Evolutionary conservation across 1,284 basidiomycete species (phyloP).

Genomic region (Naganishia sp.): DNA sequence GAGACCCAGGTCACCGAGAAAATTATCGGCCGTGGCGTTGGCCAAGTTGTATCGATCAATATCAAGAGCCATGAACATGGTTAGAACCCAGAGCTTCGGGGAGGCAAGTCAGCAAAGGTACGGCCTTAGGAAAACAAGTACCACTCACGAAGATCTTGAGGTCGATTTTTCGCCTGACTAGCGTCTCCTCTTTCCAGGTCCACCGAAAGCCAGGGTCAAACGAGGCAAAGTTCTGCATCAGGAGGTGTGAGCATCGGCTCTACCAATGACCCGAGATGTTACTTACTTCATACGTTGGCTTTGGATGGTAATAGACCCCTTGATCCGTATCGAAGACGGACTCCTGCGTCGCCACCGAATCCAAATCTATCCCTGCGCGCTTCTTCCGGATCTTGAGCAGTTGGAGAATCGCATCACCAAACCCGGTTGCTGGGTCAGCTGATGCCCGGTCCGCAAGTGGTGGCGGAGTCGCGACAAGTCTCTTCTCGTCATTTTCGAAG

Average conservation of each 20-base stretch:
- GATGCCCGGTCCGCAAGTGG: constrained; percentile 24
- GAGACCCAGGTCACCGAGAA: constrained; percentile 62
- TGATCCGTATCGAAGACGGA: constrained; percentile 62
- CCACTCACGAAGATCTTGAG: constrained; percentile 59
- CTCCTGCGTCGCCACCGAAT: constrained; percentile 60
- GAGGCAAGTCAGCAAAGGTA: background rate
- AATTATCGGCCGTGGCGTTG: constrained; percentile 65
- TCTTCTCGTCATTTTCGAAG: constrained; percentile 10
- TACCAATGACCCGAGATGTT: background rate
- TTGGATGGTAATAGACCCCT: constrained; percentile 40
- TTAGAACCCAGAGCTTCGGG: constrained; percentile 58
- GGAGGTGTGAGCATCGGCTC: background rate
- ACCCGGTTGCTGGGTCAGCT: constrained; percentile 23
- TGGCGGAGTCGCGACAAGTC: background rate
- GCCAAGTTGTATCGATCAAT: constrained; percentile 57
- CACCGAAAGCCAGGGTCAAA: constrained; percentile 69
- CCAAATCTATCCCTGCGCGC: constrained; percentile 45
- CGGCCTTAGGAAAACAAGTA: background rate
- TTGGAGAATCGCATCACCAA: constrained; percentile 27
- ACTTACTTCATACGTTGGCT: constrained; percentile 28
- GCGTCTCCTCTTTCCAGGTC: constrained; percentile 68
- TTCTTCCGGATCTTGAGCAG: constrained; percentile 30
- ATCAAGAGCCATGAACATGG: constrained; percentile 64
- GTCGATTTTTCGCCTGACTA: constrained; percentile 65
- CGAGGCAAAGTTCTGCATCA: constrained; percentile 37